Evolutionary conservation across 768 basidiomycete genomes (phyloP).

Genomic region (Boletus vinaceobasis): DNA sequence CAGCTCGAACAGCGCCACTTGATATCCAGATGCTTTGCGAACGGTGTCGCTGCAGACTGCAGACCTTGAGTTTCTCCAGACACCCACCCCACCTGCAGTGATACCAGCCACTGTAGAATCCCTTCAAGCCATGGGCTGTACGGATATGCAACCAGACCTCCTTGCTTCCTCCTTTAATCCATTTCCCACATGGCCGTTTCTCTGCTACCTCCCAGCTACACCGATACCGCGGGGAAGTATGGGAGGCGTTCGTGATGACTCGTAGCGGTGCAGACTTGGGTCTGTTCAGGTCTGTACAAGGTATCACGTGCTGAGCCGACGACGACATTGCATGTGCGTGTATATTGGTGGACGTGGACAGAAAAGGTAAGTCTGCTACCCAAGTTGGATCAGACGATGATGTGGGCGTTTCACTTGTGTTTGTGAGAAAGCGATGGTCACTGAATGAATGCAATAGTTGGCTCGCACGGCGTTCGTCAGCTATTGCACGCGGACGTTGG

Average conservation of each 20-base stretch:
- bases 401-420: background rate
- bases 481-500: background rate
- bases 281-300: background rate
- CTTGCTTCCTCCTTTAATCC: constrained; percentile 11
- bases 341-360: background rate
- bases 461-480: background rate
- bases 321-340: background rate
- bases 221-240: background rate
- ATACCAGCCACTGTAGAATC: background rate
- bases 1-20: constrained; percentile 14
- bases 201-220: constrained; percentile 2
- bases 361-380: background rate
- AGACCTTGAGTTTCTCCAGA: constrained; percentile 8
- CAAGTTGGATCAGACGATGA: background rate
- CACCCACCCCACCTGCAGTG: constrained; percentile 10
- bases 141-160: constrained; percentile 12
- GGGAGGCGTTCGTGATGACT: background rate
- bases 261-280: background rate
- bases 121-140: constrained; percentile 9
- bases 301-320: background rate
- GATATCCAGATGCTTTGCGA: constrained; percentile 8
- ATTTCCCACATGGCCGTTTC: background rate
- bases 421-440: background rate
- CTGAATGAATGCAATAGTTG: background rate
- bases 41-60: constrained; percentile 8